Conservation (phyloP, 2,329 filamentous ascomycete species). For the Phialophora verrucosa region DNA sequence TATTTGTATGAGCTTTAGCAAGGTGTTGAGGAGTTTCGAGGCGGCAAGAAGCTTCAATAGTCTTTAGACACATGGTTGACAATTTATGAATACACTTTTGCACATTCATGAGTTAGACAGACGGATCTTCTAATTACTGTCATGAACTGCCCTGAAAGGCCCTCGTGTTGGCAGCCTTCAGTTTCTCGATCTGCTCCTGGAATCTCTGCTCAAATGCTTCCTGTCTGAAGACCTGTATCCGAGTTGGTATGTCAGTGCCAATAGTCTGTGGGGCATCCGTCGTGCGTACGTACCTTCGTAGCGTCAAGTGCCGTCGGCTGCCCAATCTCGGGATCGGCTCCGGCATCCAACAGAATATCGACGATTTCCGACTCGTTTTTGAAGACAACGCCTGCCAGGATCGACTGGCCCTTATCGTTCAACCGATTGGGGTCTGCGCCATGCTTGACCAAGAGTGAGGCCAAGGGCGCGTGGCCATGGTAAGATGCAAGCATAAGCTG, state of each 20-base stretch:
- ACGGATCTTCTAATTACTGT: neutral
- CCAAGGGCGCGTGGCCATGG: constrained; percentile 67
- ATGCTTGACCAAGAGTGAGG: constrained; percentile 64
- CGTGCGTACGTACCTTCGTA: constrained; percentile 32
- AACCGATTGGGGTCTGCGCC: constrained; percentile 71
- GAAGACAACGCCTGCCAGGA: constrained; percentile 73
- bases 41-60: neutral
- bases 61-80: neutral
- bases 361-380: constrained; percentile 71
- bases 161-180: constrained; percentile 22
- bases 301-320: constrained; percentile 38
- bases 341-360: constrained; percentile 54
- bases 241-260: neutral
- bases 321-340: constrained; percentile 39
- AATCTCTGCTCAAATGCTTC: constrained; percentile 37
- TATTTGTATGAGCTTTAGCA: constrained; percentile 26
- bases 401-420: constrained; percentile 72
- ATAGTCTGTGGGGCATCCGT: neutral
- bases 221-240: constrained; percentile 36
- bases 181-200: constrained; percentile 34
- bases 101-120: neutral
- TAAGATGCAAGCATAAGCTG: constrained; percentile 76
- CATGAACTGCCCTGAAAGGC: constrained; percentile 26
- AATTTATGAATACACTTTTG: neutral
- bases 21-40: constrained; percentile 31